These are phyloP conservation scores for Blastobotrys mokoenaii DNA, from an alignment of 805 yeast genomes.

Conservation along the genomic window DNA sequence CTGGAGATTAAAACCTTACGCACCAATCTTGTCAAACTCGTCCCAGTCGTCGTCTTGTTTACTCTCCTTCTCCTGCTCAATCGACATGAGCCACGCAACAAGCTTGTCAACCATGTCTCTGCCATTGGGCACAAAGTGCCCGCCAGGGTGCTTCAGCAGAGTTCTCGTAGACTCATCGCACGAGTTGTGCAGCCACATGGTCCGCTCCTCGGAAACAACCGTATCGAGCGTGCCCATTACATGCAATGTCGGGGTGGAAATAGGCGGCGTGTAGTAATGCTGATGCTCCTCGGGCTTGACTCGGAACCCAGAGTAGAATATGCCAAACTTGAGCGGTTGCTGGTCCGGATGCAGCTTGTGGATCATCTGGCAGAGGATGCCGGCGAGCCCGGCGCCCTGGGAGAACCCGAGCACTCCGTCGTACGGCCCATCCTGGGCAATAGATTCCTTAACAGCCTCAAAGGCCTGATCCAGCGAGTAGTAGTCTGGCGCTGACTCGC, in stretches of 20 bases:
- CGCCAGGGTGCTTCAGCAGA: constrained; percentile 80
- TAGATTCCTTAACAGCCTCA: constrained; percentile 43
- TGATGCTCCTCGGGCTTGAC: constrained; percentile 22
- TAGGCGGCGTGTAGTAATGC: constrained; percentile 26
- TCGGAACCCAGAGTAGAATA: constrained; percentile 61
- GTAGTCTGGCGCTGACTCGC: constrained; percentile 28
- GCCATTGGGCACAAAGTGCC: constrained; percentile 91
- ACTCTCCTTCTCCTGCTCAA: constrained; percentile 1
- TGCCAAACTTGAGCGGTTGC: constrained; percentile 54
- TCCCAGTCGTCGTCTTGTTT: constrained; percentile 29
- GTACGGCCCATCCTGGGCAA: constrained; percentile 67
- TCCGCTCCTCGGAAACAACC: constrained; percentile 67
- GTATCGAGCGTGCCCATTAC: constrained; percentile 83
- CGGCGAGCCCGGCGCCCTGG: constrained; percentile 88
- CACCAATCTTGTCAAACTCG: constrained; percentile 30
- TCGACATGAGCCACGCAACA: constrained; percentile 21
- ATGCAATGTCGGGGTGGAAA: constrained; percentile 49
- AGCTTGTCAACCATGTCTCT: constrained; percentile 39
- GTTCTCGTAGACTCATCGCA: constrained; percentile 38
- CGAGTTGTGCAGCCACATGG: constrained; percentile 48
- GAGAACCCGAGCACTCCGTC: constrained; percentile 87
- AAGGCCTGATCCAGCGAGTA: constrained; percentile 35
- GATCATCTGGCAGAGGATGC: constrained; percentile 55
- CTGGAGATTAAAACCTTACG: too few species aligned
- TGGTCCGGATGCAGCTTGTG: constrained; percentile 46